Base-by-base conservation (phyloP, 306 rosid genomes). In the Albizia julibrissin region DNA sequence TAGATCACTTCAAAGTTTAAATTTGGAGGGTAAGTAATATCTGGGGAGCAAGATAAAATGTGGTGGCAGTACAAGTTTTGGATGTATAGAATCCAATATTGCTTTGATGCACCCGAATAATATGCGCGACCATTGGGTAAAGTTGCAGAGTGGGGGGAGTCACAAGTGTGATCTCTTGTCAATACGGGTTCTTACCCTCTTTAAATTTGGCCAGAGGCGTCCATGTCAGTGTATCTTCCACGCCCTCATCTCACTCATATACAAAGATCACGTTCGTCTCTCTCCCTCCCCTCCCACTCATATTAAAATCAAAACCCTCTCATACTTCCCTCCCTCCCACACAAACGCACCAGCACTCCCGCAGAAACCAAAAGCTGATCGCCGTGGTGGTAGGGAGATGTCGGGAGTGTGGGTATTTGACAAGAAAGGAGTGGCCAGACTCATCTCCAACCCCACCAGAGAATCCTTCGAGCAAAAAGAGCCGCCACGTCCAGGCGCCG, bases 361-460 rank as follows among this genome's bases (percentile, higher is more conserved):
- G 40, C 8, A 37, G 40, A 37, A 37, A 37, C 40, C 40, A 37
- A 37, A 37, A 43, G 46, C 13, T 43, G 46, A 43, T 43, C 54
- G 21, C 11, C 15, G 37, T 11, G 9, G 21, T 6, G 40, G 40
- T 37, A 0, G 22, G 87, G 44, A 3, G 43, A 94, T 94, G 98
- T 94, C 98, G 16, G 98, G 98, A 6, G 98, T 94, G 27, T 94
- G 97, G 98, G 88, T 94, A 8, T 94, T 94, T 69, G 94, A 89
- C 91, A 92, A 91, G 86, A 92, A 88, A n/a, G 98, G 98, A 1
- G 97, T 94, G 80, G 87, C 87, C 2, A 91, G 97, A 16, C 86
- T 92, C 1, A 86, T 94, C 40, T 56, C 86, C 7, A 88, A 91
- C 91, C 98, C 98, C 21, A 94, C 97, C 1, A 77, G 90, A 70